Evolutionary conservation across 148 eudicot species (phyloP).

Genomic region (Mesembryanthemum crystallinum): DNA sequence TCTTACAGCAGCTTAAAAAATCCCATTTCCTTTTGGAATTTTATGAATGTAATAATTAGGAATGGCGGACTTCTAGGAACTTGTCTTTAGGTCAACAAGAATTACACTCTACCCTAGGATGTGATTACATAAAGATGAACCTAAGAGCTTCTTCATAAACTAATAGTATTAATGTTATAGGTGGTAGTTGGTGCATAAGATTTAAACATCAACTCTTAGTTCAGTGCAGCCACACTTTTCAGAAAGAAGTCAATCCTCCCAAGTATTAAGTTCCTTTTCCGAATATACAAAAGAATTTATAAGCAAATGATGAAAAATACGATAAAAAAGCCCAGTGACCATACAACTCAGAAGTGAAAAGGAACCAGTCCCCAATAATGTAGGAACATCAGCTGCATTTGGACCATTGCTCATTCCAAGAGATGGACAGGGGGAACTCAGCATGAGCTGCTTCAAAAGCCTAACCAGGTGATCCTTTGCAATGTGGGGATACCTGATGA

Average conservation of each 20-base stretch:
- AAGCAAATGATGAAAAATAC: not conserved
- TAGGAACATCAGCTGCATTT: constrained; percentile 88
- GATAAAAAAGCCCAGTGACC: constrained; percentile 28
- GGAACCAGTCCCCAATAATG: constrained; percentile 82
- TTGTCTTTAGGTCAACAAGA: not conserved
- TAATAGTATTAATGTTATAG: not conserved
- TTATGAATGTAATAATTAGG: not conserved
- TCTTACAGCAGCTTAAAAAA: not conserved
- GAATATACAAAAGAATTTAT: not conserved
- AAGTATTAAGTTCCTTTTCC: constrained; percentile 6
- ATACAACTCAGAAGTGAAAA: constrained; percentile 82
- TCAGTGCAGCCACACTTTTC: not conserved
- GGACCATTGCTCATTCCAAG: constrained; percentile 42
- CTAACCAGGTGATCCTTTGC: constrained; percentile 84
- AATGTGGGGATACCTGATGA: constrained; percentile 80
- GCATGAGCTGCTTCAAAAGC: constrained; percentile 82
- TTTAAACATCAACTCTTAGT: not conserved
- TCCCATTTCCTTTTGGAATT: not conserved
- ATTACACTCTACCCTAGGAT: not conserved
- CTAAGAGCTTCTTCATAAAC: not conserved
- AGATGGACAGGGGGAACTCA: constrained; percentile 45
- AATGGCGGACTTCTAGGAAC: too few relatives aligned
- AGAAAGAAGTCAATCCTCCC: constrained; percentile 1
- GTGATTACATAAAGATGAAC: not conserved
- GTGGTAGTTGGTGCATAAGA: not conserved